A percentile compares a stretch with the other conserved stretches of the same genome.
These are phyloP conservation scores for Candida insectorum DNA, from an alignment of 805 yeast species.

Conservation along the genomic window DNA sequence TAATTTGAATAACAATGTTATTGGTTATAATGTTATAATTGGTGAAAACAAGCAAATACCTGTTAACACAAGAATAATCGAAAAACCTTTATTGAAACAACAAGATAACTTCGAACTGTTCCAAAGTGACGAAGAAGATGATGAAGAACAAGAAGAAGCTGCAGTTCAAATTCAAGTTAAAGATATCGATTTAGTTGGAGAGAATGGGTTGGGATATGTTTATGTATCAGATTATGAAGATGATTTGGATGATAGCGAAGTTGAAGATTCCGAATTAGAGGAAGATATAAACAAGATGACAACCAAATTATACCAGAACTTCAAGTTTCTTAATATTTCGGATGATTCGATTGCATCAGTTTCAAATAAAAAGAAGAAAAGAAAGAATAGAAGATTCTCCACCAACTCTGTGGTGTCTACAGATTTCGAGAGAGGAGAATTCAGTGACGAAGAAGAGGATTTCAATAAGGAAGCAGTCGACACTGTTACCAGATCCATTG, in stretches of 20 bases:
- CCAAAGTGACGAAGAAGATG: slow-evolving; percentile 23
- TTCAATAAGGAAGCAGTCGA: slow-evolving; percentile 90
- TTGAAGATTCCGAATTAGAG: slow-evolving; percentile 20
- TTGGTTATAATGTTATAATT: slow-evolving; percentile 72
- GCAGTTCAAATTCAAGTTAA: slow-evolving; percentile 19
- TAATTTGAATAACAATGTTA: slow-evolving; percentile 57
- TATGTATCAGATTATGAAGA: slow-evolving; percentile 46
- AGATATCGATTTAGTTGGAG: slow-evolving; percentile 45
- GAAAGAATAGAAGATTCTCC: slow-evolving; percentile 31
- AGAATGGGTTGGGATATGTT: slow-evolving; percentile 47
- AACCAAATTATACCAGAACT: slow-evolving; percentile 8
- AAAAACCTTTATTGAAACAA: slow-evolving; percentile 37
- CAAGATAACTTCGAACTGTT: slow-evolving; percentile 19
- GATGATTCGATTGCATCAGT: slow-evolving; percentile 59
- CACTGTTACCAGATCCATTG: slow-evolving; percentile 87
- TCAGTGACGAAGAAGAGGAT: slow-evolving; percentile 55
- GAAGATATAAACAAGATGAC: slow-evolving; percentile 5
- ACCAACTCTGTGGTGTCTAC: slow-evolving; percentile 40
- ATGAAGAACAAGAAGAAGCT: slow-evolving; percentile 11
- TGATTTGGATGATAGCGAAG: slow-evolving; percentile 43
- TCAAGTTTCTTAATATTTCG: slow-evolving; percentile 43
- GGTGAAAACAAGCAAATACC: slow-evolving; percentile 51
- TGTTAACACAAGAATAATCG: slow-evolving; percentile 50
- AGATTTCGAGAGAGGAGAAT: slow-evolving; percentile 41
- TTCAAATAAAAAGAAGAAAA: slow-evolving; percentile 40